Base-by-base conservation (phyloP, 139 green algal genomes). In the Tetradesmus lagerheimii region DNA sequence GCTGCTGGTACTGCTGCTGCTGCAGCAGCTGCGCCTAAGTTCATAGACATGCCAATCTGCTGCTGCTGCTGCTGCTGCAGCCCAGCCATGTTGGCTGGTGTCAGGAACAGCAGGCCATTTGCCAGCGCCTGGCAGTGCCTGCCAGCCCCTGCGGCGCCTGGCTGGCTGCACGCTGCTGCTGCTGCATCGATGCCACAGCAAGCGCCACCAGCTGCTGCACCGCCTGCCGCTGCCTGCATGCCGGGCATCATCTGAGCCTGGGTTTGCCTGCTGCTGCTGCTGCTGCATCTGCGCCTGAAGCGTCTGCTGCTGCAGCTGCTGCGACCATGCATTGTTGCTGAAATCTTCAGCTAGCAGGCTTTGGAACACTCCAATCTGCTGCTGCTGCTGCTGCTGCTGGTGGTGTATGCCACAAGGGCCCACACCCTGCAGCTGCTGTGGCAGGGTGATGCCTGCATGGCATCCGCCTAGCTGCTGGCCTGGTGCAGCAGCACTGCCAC, bases 361-460 rank as follows among this genome's bases (percentile, higher is more conserved):
- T 11, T 80, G 74, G 37, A 38, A 27, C n/a, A 39, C 41, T 41
- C 43, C 43, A 5, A 38, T n/a, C 53, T 88, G 53, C 82, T 79
- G 81, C n/a, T 87, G 81, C 35, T 74, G 81, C 81, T 71, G 81
- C n/a, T 87, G 80, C 81, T 87, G 81, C n/a, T 88, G 82, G 53
- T 53, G 82, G 34, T 53, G 82, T 5, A 79, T n/a, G 20, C 77
- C 23, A 43, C 31, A 83, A 20, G 11, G 3, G 35, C 34, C 77
- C 23, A 35, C 9, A 29, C 6, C 20, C n/a, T 47, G 74, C 74
- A 53, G 74, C 74, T 85, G 86, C 43, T 62, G 84, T 29, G 50
- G 9, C 38, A 84, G 78, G 27, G 39, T 27, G 18, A 50, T 6
- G 64, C 50, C 53, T 53, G 82, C 50, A 78, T 87, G 31, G 34